Evolutionary conservation across 768 basidiomycete species (phyloP).

Genomic region (Sutorius australiensis): DNA sequence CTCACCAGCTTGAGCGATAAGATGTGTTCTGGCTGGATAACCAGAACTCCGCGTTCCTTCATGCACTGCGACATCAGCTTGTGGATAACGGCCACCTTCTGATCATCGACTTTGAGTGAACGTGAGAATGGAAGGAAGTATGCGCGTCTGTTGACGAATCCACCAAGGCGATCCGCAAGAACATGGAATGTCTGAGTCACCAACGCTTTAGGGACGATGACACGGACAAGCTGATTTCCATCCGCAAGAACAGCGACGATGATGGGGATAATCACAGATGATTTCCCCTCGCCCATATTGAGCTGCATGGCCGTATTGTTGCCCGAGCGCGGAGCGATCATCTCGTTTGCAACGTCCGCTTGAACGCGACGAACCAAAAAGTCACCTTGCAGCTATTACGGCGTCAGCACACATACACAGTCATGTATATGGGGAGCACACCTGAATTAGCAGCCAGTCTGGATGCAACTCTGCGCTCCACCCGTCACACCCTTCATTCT

Average conservation of each 20-base stretch:
- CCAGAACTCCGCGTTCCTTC: slow-evolving; percentile 38
- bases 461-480: slow-evolving; percentile 20
- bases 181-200: slow-evolving; percentile 46
- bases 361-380: slow-evolving; percentile 44
- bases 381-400: slow-evolving; percentile 41
- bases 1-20: slow-evolving; percentile 49
- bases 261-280: slow-evolving; percentile 46
- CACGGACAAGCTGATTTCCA: slow-evolving; percentile 40
- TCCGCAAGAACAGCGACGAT: slow-evolving; percentile 39
- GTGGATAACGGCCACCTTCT: slow-evolving; percentile 24
- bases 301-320: slow-evolving; percentile 44
- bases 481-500: slow-evolving; percentile 23
- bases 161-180: slow-evolving; percentile 41
- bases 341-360: slow-evolving; percentile 38
- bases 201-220: slow-evolving; percentile 49
- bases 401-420: not conserved
- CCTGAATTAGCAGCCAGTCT: slow-evolving; percentile 47
- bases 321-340: slow-evolving; percentile 39
- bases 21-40: slow-evolving; percentile 52
- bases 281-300: slow-evolving; percentile 60
- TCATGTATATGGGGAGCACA: slow-evolving; percentile 6
- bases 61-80: slow-evolving; percentile 39
- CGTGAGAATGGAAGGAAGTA: slow-evolving; percentile 52
- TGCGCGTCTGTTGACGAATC: slow-evolving; percentile 44
- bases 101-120: slow-evolving; percentile 21